Percentiles rank a stretch among this genome's conserved stretches.
phyloP scores from a whole-genome alignment of 768 basidiomycete genomes.

The Amyloporia xantha region DNA sequence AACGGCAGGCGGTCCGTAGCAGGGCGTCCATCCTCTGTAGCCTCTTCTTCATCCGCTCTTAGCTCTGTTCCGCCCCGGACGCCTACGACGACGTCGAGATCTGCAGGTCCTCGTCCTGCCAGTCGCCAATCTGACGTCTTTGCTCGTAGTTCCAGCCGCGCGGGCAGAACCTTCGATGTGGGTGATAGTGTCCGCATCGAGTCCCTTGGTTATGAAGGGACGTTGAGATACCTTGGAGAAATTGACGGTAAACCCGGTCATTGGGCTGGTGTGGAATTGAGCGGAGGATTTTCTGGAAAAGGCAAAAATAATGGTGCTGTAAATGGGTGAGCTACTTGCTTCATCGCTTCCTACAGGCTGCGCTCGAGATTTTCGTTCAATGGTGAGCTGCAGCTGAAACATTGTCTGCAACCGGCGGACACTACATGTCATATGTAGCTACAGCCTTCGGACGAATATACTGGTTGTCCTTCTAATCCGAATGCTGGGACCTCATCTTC shows the following conservation, averaged over 20 bases:
- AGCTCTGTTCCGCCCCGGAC: slow-evolving; percentile 26
- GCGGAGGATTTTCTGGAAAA: slow-evolving; percentile 78
- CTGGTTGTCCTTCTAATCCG: no score
- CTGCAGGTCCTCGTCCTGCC: slow-evolving; percentile 50
- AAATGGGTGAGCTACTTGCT: slow-evolving; percentile 57
- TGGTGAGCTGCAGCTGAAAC: no score
- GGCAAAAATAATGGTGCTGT: slow-evolving; percentile 96
- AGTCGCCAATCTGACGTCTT: slow-evolving; percentile 64
- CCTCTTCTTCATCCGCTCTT: slow-evolving; percentile 45
- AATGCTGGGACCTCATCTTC: no score
- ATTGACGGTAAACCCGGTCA: slow-evolving; percentile 85
- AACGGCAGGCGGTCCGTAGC: slow-evolving; percentile 38
- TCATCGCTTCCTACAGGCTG: no score
- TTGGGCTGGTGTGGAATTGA: slow-evolving; percentile 92
- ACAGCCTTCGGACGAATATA: no score
- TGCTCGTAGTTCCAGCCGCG: slow-evolving; percentile 39
- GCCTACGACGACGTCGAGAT: slow-evolving; percentile 34
- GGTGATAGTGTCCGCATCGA: slow-evolving; percentile 86
- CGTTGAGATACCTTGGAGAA: slow-evolving; percentile 70
- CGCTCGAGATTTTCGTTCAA: no score
- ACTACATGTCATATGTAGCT: no score
- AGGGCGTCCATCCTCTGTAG: slow-evolving; percentile 56
- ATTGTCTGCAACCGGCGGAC: no score
- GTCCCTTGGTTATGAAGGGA: slow-evolving; percentile 84
- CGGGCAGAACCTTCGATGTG: slow-evolving; percentile 47